Evolutionary conservation across 2,329 filamentous ascomycete genomes (phyloP).

Genomic region (Emmonsia crescens): DNA sequence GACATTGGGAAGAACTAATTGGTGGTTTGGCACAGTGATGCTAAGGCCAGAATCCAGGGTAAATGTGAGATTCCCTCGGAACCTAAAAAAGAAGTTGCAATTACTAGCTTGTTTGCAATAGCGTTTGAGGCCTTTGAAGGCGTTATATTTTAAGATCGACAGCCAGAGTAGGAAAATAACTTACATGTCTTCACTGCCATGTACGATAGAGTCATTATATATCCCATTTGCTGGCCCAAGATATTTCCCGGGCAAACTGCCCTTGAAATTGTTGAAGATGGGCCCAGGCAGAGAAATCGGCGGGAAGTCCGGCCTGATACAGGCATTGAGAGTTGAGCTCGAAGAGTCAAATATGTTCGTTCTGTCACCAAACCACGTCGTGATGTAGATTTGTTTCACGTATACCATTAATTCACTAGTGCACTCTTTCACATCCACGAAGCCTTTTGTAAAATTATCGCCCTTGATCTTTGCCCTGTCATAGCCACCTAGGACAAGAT

Average conservation of each 20-base stretch:
- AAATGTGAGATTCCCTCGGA: conserved; percentile 12
- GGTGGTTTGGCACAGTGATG: conserved; percentile 21
- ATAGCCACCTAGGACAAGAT: conserved; percentile 9
- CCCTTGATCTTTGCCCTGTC: conserved; percentile 10
- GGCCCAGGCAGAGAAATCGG: not conserved
- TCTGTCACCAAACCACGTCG: not conserved
- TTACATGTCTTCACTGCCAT: not conserved
- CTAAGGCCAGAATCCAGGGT: conserved; percentile 11
- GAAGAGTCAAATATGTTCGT: not conserved
- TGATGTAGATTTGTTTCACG: conserved; percentile 6
- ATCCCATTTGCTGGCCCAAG: not conserved
- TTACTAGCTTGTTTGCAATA: not conserved
- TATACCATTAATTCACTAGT: conserved; percentile 6
- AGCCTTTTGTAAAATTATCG: not conserved
- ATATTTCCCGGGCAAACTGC: not conserved
- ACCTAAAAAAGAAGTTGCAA: not conserved
- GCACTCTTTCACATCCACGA: conserved; percentile 1
- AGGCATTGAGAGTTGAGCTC: not conserved
- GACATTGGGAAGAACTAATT: conserved; percentile 22
- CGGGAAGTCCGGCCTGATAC: not conserved
- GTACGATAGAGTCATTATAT: not conserved
- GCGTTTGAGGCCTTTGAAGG: no score
- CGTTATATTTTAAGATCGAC: no score
- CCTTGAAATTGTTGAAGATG: conserved; percentile 3
- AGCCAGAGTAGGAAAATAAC: not conserved